Evolutionary conservation across 768 basidiomycete genomes (phyloP), one percentile per base, ranked within the genome.

Genomic region (Saitozyma sp.): DNA sequence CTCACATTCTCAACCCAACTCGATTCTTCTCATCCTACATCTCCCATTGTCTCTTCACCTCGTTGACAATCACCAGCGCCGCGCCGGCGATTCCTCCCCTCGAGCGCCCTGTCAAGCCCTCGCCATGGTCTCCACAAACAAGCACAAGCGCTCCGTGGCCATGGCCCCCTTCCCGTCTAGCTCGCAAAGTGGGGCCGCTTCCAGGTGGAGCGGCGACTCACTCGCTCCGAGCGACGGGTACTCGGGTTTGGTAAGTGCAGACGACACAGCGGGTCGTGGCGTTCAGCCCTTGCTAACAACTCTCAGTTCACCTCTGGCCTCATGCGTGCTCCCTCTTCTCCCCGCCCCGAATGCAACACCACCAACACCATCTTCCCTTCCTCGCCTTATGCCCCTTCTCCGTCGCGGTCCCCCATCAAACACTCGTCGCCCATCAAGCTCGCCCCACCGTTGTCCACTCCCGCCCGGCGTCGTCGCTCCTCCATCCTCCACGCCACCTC

Each of bases 151-250:
- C 6, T 52, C 57, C 41, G 19, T 37, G 6, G 51, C 50, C 7
- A 38, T 54, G 9, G 46, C 48, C 8, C 59, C 52, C 39, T 54
- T 56, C 17, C 54, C 60, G 14, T 3, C 41, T 1, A 11, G 55
- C n/a, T 19, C 11, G 10, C 14, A 8, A 2, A 20, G 52, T n/a
- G 52, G 17, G 39, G 45, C 16, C n/a, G 16, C 39, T 17, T 37
- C 61, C 9, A 58, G 70, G 39, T 65, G 59, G 45, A 62, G 61
- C 20, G 72, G 67, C 7, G 65, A 67, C n/a, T 67, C 63, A 17
- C 54, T 70, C 13, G 61, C 66, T 9, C 69, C 72, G n/a, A 50
- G 60, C 41, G 63, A 70, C 53, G 74, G 65, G 14, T 75, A 75
- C 56, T 69, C 67, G 3, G 52, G 56, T 11, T 45, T 75, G 40